Base-by-base conservation (phyloP, 1,284 basidiomycete genomes). In the Malassezia sympodialis region DNA sequence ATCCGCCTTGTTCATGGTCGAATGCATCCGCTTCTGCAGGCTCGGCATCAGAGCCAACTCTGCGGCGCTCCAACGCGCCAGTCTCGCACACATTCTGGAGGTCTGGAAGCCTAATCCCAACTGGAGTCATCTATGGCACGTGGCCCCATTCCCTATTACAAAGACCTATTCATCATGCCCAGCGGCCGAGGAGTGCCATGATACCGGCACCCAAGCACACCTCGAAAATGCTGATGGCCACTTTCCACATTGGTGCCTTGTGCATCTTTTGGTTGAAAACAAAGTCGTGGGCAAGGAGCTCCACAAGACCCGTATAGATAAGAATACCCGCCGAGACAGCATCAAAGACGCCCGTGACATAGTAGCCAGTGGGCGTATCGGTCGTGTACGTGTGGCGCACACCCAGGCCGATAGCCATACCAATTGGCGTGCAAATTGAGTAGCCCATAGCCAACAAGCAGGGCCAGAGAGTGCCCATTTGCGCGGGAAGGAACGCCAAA, bases 181-280 rank as follows among this genome's bases (percentile, higher is more conserved):
- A 75, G 45, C 62, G 57, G 23, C 74, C 76, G 15, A 78, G 66
- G 7, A 78, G 62, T 5, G 77, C 76, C 78, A 79, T 79, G 40
- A 79, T 35, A 15, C 73, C 77, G 0, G 76, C 76, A 14, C 78
- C 78, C 14, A 72, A 50, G 23, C 75, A 59, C 46, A 77, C 73
- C 53, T 72, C 72, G 30, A 57, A 28, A 8, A 77, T 56, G 59
- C 62, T 66, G 49, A 73, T 26, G 24, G 62, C 28, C 28, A 73
- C 67, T 51, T 71, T 70, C n/a, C 49, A 42, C 30, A 69, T 53
- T 5, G 76, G 68, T 31, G 74, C 66, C 35, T 57, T 68, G 58
- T 74, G 64, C 68, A 76, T 71, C 57, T 64, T 61, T 26, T 69
- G 62, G 58, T 72, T 73, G 61, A 76, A 75, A 59, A 76, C 73